Percentiles rank a stretch among this genome's conserved stretches.
Conservation (phyloP, 306 rosid genomes). For the Pterocarpus santalinus region DNA sequence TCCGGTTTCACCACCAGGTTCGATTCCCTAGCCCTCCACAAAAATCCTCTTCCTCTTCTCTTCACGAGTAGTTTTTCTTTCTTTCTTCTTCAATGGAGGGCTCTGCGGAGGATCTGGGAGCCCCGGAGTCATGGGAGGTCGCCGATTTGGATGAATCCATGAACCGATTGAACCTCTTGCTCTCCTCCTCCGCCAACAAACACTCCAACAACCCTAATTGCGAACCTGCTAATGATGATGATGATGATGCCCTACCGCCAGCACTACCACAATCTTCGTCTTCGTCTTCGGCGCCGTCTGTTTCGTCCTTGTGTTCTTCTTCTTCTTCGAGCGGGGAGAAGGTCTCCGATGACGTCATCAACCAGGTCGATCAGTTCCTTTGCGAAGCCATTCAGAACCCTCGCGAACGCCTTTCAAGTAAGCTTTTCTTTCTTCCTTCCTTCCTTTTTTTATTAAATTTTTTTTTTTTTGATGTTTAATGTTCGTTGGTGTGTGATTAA, state of each 20-base stretch:
- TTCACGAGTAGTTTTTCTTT: background rate
- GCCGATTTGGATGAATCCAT: conserved; percentile 88
- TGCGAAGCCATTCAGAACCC: conserved; percentile 97
- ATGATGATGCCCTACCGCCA: background rate
- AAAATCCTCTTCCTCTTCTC: background rate
- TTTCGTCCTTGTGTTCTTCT: conserved; percentile 25
- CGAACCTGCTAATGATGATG: conserved; percentile 21
- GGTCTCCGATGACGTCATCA: conserved; percentile 62
- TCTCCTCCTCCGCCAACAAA: conserved; percentile 42
- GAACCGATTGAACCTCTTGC: conserved; percentile 82
- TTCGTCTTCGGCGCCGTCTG: background rate
- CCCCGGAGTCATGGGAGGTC: conserved; percentile 99
- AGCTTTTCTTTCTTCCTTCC: background rate
- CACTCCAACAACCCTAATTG: conserved; percentile 44
- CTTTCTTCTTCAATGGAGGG: conserved; percentile 72
- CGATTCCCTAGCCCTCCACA: conserved; percentile 50
- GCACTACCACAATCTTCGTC: conserved; percentile 26
- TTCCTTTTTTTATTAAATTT: no score
- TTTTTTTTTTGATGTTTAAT: background rate
- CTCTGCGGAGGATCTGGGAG: conserved; percentile 93
- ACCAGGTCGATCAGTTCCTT: conserved; percentile 91
- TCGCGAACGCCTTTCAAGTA: conserved; percentile 92
- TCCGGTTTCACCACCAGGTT: conserved; percentile 42
- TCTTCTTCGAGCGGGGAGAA: conserved; percentile 54
- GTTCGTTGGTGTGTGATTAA: background rate